Evolutionary conservation across 2,329 filamentous ascomycete genomes (phyloP).

Genomic region (Ilyonectria destructans): DNA sequence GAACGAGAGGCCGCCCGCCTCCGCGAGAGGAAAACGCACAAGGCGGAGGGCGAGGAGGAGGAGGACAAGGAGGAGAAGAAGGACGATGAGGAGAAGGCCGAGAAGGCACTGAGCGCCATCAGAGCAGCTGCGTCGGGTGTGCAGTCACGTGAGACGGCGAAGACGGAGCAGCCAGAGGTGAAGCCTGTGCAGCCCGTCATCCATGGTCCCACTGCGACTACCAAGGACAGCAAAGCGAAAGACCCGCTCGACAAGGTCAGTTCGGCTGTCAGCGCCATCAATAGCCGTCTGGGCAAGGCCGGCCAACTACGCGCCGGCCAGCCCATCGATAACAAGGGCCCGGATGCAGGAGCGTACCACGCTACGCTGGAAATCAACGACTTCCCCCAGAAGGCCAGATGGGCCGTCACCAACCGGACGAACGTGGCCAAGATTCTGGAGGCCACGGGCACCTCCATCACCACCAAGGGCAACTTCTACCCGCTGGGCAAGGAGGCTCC

Average conservation of each 20-base stretch:
- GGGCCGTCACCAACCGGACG: conserved; percentile 98
- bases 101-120: conserved; percentile 77
- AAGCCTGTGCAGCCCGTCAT: conserved; percentile 61
- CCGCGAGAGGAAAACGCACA: conserved; percentile 90
- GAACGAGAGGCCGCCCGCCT: conserved; percentile 90
- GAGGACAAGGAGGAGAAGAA: conserved; percentile 87
- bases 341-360: conserved; percentile 96
- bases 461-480: conserved; percentile 96
- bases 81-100: conserved; percentile 78
- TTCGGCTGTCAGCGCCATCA: conserved; percentile 92
- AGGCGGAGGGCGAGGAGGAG: conserved; percentile 88
- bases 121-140: conserved; percentile 74
- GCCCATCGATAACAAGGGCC: conserved; percentile 98
- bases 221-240: conserved; percentile 67
- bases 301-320: conserved; percentile 93
- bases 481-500: conserved; percentile 84
- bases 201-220: conserved; percentile 71
- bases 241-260: conserved; percentile 89
- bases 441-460: conserved; percentile 94
- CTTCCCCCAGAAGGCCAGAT: conserved; percentile 97
- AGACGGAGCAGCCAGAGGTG: conserved; percentile 58
- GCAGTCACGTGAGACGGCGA: conserved; percentile 67
- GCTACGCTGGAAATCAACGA: conserved; percentile 99
- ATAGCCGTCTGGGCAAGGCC: conserved; percentile 89
- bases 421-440: conserved; percentile 99